Evolutionary conservation across 768 basidiomycete genomes (phyloP), one percentile per base, ranked within the genome.

Genomic region (Auriscalpium orientale): DNA sequence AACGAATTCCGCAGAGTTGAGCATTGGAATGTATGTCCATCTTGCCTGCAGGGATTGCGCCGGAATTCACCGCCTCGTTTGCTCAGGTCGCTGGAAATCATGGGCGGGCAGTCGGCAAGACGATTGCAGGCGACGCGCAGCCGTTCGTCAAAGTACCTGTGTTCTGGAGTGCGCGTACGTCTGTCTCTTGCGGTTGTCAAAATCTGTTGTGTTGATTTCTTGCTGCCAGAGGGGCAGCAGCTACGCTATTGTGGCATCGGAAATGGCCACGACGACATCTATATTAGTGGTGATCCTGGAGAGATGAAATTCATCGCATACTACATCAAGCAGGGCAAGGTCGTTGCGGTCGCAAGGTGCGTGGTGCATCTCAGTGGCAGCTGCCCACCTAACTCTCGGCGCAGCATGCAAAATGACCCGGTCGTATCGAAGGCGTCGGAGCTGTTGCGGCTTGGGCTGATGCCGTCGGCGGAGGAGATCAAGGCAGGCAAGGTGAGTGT

Each of bases 271-370:
- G 91, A 95, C 60, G 87, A 93, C 61, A 72, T 91, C 20, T 81
- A 85, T 64, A 80, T 95, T 62, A 81, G 85, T 55, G 93, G 93
- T 4, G 76, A 85, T 67, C 76, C 85, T 0, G 78, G 72, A 8
- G 89, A 87, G 59, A 71, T 93, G 75, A 94, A 95, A 87, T 92
- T 92, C 64, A 77, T 89, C 46, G 89, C 88, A 2, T 92, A 89
- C 70, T 91, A 91, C 67, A 76, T 80, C 46, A 83, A 85, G 68
- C 70, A 69, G 34, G 80, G 78, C 56, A 81, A 79, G 58, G 75
- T 90, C 40, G 74, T 85, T 45, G 89, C 87, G 18, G 83, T 88
- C 33, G 79, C 85, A 1, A 81, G 78, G 82, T 84, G 61, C 57
- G 74, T 56, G 3, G 11, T 37, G 18, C 40, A 15, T 10, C 28